These are phyloP conservation scores for Leucocoprinus birnbaumii DNA, from an alignment of 768 basidiomycete species.

Conservation along the genomic window DNA sequence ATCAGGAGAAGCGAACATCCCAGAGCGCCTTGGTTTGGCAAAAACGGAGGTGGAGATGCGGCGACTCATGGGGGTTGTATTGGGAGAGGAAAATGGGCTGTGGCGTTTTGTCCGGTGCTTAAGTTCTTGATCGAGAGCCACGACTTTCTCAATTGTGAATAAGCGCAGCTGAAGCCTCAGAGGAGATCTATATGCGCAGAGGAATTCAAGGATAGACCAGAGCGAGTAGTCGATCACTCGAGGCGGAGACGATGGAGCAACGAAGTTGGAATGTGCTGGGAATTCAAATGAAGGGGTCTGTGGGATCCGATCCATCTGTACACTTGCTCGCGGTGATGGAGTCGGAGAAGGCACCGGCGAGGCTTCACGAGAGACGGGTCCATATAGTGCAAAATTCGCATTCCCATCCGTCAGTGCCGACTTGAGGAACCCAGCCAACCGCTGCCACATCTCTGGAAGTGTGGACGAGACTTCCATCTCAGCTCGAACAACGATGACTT, in stretches of 20 bases:
- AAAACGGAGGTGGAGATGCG: conserved; percentile 52
- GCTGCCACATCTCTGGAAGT: conserved; percentile 59
- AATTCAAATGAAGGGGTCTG: conserved; percentile 25
- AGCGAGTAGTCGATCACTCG: conserved; percentile 67
- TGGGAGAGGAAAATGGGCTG: conserved; percentile 17
- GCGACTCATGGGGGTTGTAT: conserved; percentile 29
- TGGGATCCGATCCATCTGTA: conserved; percentile 31
- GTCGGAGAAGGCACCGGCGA: conserved; percentile 51
- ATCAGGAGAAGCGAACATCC: conserved; percentile 38
- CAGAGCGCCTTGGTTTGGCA: conserved; percentile 52
- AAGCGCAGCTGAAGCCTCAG: conserved; percentile 64
- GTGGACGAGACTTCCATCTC: conserved; percentile 53
- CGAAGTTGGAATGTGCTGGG: conserved; percentile 19
- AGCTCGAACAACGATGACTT: conserved; percentile 62
- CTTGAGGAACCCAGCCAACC: conserved; percentile 53
- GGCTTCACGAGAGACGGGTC: conserved; percentile 24
- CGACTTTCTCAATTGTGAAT: conserved; percentile 63
- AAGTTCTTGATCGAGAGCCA: conserved; percentile 50
- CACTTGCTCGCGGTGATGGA: conserved; percentile 46
- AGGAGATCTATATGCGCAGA: conserved; percentile 61
- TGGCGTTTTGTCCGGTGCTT: conserved; percentile 22
- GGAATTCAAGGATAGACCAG: conserved; percentile 70
- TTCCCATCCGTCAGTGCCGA: conserved; percentile 54
- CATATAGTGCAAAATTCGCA: conserved; percentile 53
- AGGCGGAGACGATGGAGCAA: conserved; percentile 31